Evolutionary conservation across 768 basidiomycete genomes (phyloP).

Genomic region (Rhodotorula babjevae): DNA sequence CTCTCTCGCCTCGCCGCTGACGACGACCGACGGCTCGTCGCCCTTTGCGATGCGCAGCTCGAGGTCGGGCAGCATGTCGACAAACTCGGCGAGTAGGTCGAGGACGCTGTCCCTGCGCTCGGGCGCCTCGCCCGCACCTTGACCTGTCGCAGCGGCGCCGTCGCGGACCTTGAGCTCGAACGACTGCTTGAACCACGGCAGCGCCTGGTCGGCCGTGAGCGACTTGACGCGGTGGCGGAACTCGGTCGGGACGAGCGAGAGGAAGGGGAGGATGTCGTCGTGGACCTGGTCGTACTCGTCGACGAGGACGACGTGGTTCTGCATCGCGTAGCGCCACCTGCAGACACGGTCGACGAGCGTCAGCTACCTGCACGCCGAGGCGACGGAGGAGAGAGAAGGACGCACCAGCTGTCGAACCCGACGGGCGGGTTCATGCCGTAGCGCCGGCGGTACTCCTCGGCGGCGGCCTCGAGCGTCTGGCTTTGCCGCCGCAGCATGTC

Average conservation of each 20-base stretch:
- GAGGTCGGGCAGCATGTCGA: conserved; percentile 17
- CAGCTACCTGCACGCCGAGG: no score
- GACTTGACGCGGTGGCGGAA: conserved; percentile 18
- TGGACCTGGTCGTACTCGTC: conserved; percentile 66
- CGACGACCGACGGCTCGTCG: conserved; percentile 38
- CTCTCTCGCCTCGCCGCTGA: conserved; percentile 28
- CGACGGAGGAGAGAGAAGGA: conserved; percentile 49
- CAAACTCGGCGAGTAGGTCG: conserved; percentile 28
- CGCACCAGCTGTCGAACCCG: conserved; percentile 83
- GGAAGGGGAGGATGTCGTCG: conserved; percentile 51
- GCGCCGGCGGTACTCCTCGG: conserved; percentile 70
- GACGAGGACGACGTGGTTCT: conserved; percentile 68
- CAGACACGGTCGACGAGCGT: neutral
- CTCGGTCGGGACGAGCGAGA: conserved; percentile 46
- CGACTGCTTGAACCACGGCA: conserved; percentile 21
- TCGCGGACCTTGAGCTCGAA: conserved; percentile 11
- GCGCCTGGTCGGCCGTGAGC: conserved; percentile 15
- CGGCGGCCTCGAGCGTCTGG: conserved; percentile 70
- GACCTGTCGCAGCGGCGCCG: neutral
- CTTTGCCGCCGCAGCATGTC: conserved; percentile 66
- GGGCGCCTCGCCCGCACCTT: neutral
- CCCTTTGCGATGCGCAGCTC: conserved; percentile 15
- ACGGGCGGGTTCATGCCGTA: conserved; percentile 74
- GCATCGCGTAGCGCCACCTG: conserved; percentile 44
- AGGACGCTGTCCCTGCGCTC: conserved; percentile 13